Conservation (phyloP, 441 rosid species). For the Francoa sonchifolia region DNA sequence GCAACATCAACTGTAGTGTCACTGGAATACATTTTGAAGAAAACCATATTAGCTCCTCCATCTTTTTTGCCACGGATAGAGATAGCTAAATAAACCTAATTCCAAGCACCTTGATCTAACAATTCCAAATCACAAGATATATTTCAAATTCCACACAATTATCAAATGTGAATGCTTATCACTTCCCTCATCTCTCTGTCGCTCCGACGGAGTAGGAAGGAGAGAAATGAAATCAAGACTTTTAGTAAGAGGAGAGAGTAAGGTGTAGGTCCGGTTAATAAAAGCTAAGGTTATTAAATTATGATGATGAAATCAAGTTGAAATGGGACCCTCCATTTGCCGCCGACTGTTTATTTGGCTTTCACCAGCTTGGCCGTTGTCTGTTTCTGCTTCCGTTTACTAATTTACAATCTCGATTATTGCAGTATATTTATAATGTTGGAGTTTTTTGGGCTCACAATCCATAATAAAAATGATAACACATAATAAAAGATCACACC, state of each 20-base stretch:
- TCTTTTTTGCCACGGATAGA: no score
- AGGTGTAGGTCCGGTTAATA: not conserved
- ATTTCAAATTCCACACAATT: slow-evolving; percentile 77
- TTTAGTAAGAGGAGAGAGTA: not conserved
- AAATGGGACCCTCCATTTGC: slow-evolving; percentile 22
- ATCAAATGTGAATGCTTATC: slow-evolving; percentile 65
- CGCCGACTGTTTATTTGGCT: slow-evolving; percentile 20
- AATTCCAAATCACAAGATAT: slow-evolving; percentile 69
- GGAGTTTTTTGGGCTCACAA: no score
- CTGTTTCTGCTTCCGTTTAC: not conserved
- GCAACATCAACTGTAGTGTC: slow-evolving; percentile 42
- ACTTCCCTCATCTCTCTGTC: slow-evolving; percentile 47
- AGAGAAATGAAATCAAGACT: not conserved
- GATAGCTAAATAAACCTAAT: not conserved
- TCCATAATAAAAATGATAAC: slow-evolving; percentile 1
- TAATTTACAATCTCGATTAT: not conserved
- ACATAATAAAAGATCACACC: not conserved
- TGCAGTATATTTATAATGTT: no score
- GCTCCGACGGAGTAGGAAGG: not conserved
- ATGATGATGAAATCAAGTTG: not conserved
- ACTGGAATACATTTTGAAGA: slow-evolving; percentile 21
- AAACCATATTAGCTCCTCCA: no score
- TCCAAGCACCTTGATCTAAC: no score
- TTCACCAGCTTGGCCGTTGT: slow-evolving; percentile 16
- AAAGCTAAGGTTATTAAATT: not conserved